Evolutionary conservation across 225 moss, liverwort and hornwort genomes (phyloP), one percentile per base, ranked within the genome.

Genomic region (Bryum argenteum): DNA sequence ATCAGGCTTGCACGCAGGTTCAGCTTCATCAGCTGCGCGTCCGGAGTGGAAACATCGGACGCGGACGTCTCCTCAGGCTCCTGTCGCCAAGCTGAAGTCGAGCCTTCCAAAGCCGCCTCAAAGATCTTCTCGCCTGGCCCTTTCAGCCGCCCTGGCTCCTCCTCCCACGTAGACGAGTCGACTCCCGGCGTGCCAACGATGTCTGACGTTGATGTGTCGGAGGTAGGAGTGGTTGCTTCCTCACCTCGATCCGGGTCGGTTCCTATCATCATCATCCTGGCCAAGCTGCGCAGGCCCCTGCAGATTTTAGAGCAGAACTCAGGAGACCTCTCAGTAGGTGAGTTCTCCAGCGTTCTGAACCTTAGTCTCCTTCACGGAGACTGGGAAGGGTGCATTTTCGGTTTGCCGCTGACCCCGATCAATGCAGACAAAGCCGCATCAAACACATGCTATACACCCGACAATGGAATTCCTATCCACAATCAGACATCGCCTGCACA

Each of bases 1-100:
- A 87, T 87, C 9, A 87, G 73, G 44, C 84, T 84, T 17, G 87
- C 81, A 20, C 81, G 77, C 0, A 84, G 71, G 48, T 84, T 84
- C 6, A 84, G 75, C 69, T 78, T 77, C 81, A 84, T 78, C 40
- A 68, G 42, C 21, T 74, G 61, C 2, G 78, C 75, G 0, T 77
- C 77, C 0, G 80, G 75, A 40, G 75, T 77, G 45, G 56, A 65
- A 2, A 60, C 62, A 3, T 75, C 65, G 0, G 83, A 72, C 16
- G 65, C 21, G 4, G 80, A 66, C 1, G 74, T 67, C 17, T 77
- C 64, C 44, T 70, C 71, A 8, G 67, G 13, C 18, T 68, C 61
- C 40, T 53, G 73, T 19, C 42, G 78, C 64, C 76, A 72, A 21
- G 62, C 71, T 24, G 82, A 82, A 63, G 62, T 67, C 7, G 78